Base-by-base conservation (phyloP, 2,329 filamentous ascomycete species). In the Pestalotiopsis fici region DNA sequence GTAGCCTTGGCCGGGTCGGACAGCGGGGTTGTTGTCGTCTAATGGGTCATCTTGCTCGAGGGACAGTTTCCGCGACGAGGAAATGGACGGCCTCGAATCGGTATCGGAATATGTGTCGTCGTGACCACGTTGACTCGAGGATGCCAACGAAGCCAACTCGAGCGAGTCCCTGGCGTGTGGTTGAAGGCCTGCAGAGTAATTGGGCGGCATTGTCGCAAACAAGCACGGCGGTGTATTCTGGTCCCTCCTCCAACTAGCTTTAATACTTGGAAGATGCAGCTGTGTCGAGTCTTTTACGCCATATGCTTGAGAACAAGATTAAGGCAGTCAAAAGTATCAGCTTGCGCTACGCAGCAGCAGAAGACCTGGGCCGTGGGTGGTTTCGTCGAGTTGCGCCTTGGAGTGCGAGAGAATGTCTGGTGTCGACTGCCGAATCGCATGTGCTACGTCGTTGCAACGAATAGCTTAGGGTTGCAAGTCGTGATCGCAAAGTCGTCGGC, bases 131-230 rank as follows among this genome's bases (percentile, higher is more conserved):
- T 59, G 57, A 73, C 92, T 94, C 47, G 92, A 95, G 69, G 94
- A 97, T 68, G 95, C 96, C 71, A 99, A 90, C 65, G 95, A 98
- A 69, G 95, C 96, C 67, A 99, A 91, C 84, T 99, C 96, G 76
- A 99, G 90, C 59, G 95, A 98, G 86, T 99, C 96, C 82, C 96
- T 93, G 69, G 89, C 79, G 70, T 83, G 80, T 71, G 81, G 78
- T 71, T 82, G 81, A 66, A 82, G 78, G 73, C 78, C 80, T 71
- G 80, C 78, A 68, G 75, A 80, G 76, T 85, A 86, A 72, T 79
- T 78, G 68, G 77, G 74, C 70, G 80, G 77, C 79, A 81, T 83
- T 66, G 75, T 64, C 61, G 60, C 64, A 59, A 62, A 31, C 57
- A 13, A 59, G 57, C n/a, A 27, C 25, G 23, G n/a, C 55, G 23